Evolutionary conservation across 306 rosid genomes (phyloP).

Genomic region (Vigna mungo): DNA sequence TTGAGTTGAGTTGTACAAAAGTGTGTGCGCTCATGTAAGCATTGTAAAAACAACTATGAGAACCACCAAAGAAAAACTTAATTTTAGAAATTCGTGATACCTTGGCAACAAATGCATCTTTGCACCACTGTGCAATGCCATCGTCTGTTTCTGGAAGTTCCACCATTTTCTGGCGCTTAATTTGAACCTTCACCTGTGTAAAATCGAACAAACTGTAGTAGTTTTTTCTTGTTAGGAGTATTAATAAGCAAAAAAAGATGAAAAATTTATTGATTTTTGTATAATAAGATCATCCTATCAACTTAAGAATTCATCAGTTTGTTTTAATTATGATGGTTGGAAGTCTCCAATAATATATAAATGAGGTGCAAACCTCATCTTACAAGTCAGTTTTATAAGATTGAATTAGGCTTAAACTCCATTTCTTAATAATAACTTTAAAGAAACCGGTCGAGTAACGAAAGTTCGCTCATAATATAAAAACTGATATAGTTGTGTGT

Average conservation of each 20-base stretch:
- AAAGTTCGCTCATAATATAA: too few species aligned
- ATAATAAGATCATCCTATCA: too few species aligned
- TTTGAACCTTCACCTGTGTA: conserved; percentile 73
- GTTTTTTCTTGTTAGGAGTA: conserved; percentile 5
- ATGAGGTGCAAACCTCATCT: too few species aligned
- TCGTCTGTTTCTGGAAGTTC: conserved; percentile 82
- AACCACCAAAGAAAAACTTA: not conserved
- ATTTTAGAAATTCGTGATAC: conserved; percentile 42
- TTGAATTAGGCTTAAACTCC: too few species aligned
- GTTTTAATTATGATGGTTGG: too few species aligned
- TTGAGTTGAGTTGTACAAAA: not conserved
- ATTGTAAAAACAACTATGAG: not conserved
- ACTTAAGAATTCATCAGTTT: too few species aligned
- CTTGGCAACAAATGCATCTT: conserved; percentile 74
- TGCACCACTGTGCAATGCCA: conserved; percentile 89
- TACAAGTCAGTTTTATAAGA: too few species aligned
- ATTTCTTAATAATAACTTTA: too few species aligned
- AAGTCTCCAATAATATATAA: too few species aligned
- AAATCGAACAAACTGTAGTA: not conserved
- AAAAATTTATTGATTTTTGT: not conserved
- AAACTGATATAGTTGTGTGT: too few species aligned
- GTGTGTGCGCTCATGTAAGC: not conserved
- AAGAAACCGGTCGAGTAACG: too few species aligned
- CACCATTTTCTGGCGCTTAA: conserved; percentile 68
- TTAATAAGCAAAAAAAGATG: not conserved